Evolutionary conservation across 257 asterid species (phyloP), one percentile per base, ranked within the genome.

Genomic region (Cinchona pubescens): DNA sequence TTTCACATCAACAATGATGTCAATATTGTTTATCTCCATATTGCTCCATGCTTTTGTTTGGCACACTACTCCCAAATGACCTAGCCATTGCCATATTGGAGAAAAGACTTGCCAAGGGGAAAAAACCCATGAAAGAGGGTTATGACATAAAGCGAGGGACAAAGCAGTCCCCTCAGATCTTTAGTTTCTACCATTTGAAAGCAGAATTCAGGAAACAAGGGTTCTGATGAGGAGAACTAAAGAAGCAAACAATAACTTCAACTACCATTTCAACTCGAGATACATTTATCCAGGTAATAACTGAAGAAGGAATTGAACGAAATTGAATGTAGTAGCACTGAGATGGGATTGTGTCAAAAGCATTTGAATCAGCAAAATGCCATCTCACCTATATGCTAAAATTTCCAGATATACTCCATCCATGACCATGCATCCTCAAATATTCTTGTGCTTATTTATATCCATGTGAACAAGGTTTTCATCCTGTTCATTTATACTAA

Each of bases 51-150:
- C 95, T 53, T 85, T 94, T 38, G 67, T 87, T 16, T 92, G 97
- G 97, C 75, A 90, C 97, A 0, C 48, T 94, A 77, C 92, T 94
- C 87, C 98, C 97, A 6, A 94, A 94, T 29, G 98, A 94, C 79
- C 89, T 92, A 1, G 97, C 98, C 76, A 93, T 93, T 62, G 98
- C 98, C 85, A 92, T 92, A 35, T 87, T 96, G 5, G 87, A 89
- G 91, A 85, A 78, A 53, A 78, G 85, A 38, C 81, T 64, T 1
- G 81, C 73, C 35, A 82, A 86, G 79, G 90, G 86, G 75, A 94
- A 85, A 86, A 93, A 83, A 60, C 88, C 90, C 0, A 16, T 74
- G 49, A 93, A 86, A 66, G 87, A 90, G 83, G 71, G 86, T 0
- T 86, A 82, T 16, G 88, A 90, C 72, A 87, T 90, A 27, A 74